These are phyloP conservation scores for Hymenoscyphus scutula DNA, from an alignment of 2,329 filamentous ascomycete species.

Conservation along the genomic window DNA sequence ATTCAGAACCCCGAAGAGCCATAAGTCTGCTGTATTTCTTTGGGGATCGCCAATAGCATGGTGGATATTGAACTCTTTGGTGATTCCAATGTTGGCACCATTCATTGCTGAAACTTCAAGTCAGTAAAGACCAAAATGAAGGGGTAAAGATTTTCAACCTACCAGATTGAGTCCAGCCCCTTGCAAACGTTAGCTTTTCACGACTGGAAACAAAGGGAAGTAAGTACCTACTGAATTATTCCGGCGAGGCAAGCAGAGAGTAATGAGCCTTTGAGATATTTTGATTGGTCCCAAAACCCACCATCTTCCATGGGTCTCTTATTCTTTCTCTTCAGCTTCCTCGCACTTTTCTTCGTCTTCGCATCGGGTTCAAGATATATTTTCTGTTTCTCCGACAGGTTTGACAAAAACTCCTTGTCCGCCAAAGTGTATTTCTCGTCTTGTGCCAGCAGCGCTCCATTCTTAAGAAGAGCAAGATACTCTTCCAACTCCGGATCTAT, in stretches of 20 bases:
- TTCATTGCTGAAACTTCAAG: no score
- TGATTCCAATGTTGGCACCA: no score
- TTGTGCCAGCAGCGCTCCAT: conserved; percentile 5
- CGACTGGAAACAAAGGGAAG: neutral
- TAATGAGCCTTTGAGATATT: conserved; percentile 6
- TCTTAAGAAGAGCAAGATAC: neutral
- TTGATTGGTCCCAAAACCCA: conserved; percentile 7
- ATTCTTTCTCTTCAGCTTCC: neutral
- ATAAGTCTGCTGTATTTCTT: no score
- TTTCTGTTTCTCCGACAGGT: neutral
- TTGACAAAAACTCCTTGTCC: neutral
- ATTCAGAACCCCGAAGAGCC: no score
- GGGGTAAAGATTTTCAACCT: no score
- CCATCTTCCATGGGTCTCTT: neutral
- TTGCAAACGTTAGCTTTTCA: no score
- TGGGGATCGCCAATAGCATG: no score
- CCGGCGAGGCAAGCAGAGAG: conserved; percentile 7
- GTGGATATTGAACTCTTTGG: no score
- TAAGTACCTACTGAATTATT: conserved; percentile 6
- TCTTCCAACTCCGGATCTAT: neutral
- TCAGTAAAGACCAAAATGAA: no score
- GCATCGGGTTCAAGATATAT: neutral
- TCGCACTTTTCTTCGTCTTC: no score
- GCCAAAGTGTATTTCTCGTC: neutral
- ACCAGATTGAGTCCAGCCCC: no score